Evolutionary conservation across 768 basidiomycete species (phyloP).

Genomic region (Podaxis sp.): DNA sequence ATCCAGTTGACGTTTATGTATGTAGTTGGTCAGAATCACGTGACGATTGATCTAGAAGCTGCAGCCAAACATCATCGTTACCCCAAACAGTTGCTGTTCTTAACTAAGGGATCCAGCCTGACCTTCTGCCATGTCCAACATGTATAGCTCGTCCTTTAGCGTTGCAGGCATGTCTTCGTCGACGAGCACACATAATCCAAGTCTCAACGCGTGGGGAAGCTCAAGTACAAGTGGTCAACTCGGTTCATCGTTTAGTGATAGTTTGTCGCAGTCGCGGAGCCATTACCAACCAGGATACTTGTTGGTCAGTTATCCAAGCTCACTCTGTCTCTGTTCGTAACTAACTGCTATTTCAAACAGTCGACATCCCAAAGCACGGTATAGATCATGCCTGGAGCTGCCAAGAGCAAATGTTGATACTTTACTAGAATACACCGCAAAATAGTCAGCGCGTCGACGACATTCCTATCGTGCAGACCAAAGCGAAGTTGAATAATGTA

Average conservation of each 20-base stretch:
- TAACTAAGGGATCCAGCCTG: background rate
- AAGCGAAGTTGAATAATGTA: slow-evolving; percentile 76
- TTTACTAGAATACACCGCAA: slow-evolving; percentile 44
- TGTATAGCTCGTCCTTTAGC: slow-evolving; percentile 49
- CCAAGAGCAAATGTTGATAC: slow-evolving; percentile 8
- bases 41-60: background rate
- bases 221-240: slow-evolving; percentile 44
- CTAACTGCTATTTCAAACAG: slow-evolving; percentile 29
- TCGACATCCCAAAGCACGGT: slow-evolving; percentile 66
- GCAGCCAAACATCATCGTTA: background rate
- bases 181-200: slow-evolving; percentile 46
- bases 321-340: background rate
- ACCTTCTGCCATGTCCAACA: slow-evolving; percentile 20
- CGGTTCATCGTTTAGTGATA: slow-evolving; percentile 59
- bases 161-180: slow-evolving; percentile 64
- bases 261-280: slow-evolving; percentile 68
- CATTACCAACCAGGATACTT: slow-evolving; percentile 83
- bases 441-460: slow-evolving; percentile 69
- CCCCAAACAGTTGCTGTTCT: background rate
- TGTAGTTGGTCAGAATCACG: background rate
- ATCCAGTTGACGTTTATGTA: too few species aligned
- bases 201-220: slow-evolving; percentile 51
- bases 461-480: slow-evolving; percentile 72
- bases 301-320: slow-evolving; percentile 48
- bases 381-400: slow-evolving; percentile 15